A percentile compares a stretch with the other conserved stretches of the same genome.
Evolutionary conservation across 768 basidiomycete genomes (phyloP).

Genomic region (Rhodotorula babjevae): DNA sequence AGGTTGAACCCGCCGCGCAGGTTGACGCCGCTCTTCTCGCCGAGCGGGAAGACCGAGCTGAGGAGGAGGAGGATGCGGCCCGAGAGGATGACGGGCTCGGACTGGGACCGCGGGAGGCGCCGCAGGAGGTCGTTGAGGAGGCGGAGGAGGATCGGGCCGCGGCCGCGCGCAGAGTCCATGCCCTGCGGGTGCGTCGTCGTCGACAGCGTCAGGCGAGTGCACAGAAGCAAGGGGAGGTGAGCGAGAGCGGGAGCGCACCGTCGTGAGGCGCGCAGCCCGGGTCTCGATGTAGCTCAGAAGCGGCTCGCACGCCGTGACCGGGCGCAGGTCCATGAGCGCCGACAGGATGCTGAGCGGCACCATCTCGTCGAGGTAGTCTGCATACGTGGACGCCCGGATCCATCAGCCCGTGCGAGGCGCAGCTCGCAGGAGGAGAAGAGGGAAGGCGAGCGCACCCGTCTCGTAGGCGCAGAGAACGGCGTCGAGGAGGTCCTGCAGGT

Average conservation of each 20-base stretch:
- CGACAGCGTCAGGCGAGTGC: background rate
- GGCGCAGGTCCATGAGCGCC: slow-evolving; percentile 69
- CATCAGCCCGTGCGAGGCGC: too few relatives aligned
- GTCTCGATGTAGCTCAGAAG: slow-evolving; percentile 83
- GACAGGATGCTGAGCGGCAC: slow-evolving; percentile 57
- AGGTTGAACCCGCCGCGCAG: slow-evolving; percentile 70
- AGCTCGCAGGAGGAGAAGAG: slow-evolving; percentile 4
- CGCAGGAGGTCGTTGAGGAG: slow-evolving; percentile 81
- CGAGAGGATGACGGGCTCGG: slow-evolving; percentile 77
- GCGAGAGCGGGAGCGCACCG: slow-evolving; percentile 7
- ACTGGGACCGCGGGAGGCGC: slow-evolving; percentile 66
- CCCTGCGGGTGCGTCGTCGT: slow-evolving; percentile 46
- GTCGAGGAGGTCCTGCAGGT: slow-evolving; percentile 60
- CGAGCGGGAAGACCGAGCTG: slow-evolving; percentile 76
- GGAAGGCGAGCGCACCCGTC: slow-evolving; percentile 54
- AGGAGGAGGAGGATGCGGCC: slow-evolving; percentile 84
- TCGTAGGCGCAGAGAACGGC: slow-evolving; percentile 71
- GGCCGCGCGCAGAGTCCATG: slow-evolving; percentile 80
- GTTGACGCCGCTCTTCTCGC: slow-evolving; percentile 87
- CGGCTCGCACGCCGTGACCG: slow-evolving; percentile 75
- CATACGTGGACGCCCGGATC: too few relatives aligned
- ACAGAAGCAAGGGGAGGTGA: background rate
- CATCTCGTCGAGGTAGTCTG: slow-evolving; percentile 64
- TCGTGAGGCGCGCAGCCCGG: slow-evolving; percentile 64
- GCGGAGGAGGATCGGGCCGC: slow-evolving; percentile 75